Evolutionary conservation across 441 rosid genomes (phyloP).

Genomic region (Brassica hybrid): DNA sequence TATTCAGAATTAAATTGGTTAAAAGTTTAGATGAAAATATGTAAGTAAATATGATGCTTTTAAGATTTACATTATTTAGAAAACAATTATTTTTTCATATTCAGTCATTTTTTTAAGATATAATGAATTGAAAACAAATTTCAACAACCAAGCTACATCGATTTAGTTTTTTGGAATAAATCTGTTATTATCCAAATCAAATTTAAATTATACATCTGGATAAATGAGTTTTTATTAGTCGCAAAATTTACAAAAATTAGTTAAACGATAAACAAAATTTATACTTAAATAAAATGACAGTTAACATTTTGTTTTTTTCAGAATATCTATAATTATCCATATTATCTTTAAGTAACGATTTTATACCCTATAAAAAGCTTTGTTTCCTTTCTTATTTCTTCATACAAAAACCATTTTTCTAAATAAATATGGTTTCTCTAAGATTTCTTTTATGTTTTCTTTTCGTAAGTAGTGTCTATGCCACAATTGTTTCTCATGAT

Average conservation of each 20-base stretch:
- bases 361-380: too few species aligned
- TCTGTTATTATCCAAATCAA: background rate
- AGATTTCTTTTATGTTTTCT: too few species aligned
- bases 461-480: too few species aligned
- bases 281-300: background rate
- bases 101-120: background rate
- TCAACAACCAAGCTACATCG: background rate
- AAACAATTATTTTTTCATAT: background rate
- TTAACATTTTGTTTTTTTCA: too few species aligned
- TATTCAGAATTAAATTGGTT: background rate
- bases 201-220: background rate
- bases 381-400: too few species aligned
- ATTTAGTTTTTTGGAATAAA: background rate
- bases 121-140: background rate
- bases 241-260: background rate
- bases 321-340: background rate
- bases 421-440: too few species aligned
- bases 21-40: background rate
- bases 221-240: background rate
- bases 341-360: too few species aligned
- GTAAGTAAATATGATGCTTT: background rate
- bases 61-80: background rate
- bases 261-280: background rate
- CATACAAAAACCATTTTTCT: too few species aligned
- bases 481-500: too few species aligned